Base-by-base conservation (phyloP, 176 grass and related monocot species). In the Luzula sylvatica region DNA sequence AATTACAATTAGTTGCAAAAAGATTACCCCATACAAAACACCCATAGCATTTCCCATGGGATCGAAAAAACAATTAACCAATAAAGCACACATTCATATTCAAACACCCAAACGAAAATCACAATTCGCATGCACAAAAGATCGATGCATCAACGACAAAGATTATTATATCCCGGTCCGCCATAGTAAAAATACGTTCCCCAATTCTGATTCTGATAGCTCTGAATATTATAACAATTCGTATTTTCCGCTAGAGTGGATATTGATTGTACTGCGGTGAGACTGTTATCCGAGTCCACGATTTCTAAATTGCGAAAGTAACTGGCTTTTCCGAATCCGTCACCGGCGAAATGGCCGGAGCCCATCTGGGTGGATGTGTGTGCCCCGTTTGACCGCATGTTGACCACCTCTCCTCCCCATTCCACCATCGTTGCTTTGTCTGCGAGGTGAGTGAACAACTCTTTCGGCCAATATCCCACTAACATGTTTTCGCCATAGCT, bases 281-380 rank as follows among this genome's bases (percentile, higher is more conserved):
- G 80, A 73, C 80, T 95, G 83, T 95, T 95, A 42, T 84, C 89
- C 0, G 66, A 55, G 76, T 95, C 89, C 17, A 95, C 89, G 20
- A 79, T 75, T 58, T 95, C 80, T 0, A 95, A 74, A 42, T 85
- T 79, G 42, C 89, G 72, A 68, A 95, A 85, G 73, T 95, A 95
- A 62, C 83, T 88, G 16, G 89, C 89, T 8, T 79, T 53, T 3
- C 63, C 73, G 80, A 95, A 95, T 0, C 83, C 83, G 0, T 81
- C 77, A 20, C 2, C 48, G 5, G 89, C 80, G 40, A 95, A 88
- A 28, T 67, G 63, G 1, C 89, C 89, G 0, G 89, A 95, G 0
- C 89, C 89, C 89, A 95, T 95, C 62, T 95, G 83, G 3, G 89
- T 95, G 41, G 77, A 59, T 2, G 89, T 95, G 80, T 95, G 83